Evolutionary conservation across 768 basidiomycete species (phyloP), one percentile per base, ranked within the genome.

Genomic region (Collybiopsis luxurians): DNA sequence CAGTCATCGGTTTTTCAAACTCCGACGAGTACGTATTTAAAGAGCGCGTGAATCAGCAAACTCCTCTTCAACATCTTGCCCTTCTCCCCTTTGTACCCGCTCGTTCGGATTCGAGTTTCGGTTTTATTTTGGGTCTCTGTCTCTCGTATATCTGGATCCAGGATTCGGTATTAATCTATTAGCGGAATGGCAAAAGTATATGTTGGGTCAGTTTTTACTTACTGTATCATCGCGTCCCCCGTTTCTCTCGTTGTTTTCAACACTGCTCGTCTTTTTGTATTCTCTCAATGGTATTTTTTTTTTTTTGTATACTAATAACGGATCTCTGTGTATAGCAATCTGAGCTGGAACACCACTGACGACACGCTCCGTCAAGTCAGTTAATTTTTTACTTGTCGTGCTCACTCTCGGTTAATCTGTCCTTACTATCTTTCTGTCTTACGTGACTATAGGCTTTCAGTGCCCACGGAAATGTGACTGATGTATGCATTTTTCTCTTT

Each of bases 291-390:
- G 70, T 66, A 72, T 7, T 24, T 12, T 13, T 43, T 68, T 64
- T 67, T 68, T 67, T 67, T 13, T 74, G 73, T 73, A 67, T 74
- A 85, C 84, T 86, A 76, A 87, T 84, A 73, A 69, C 65, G 69
- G 72, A 77, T 75, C 74, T 74, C 69, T 64, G 72, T 73, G 70
- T 77, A 76, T 86, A 92, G 91, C 80, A 92, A 92, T 85, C 81
- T 92, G 82, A 92, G 89, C 83, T 93, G 91, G 91, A 90, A 89
- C 80, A 96, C 95, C 73, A 95, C 85, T 72, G 94, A 96, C 84
- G 94, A 96, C 40, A 83, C 84, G 56, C 82, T 97, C 64, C 87
- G 88, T 74, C 74, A 85, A 78, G 93, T 95, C 82, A 87, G 91
- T 90, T 82, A 75, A 75, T 69, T 73, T 69, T 71, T 63, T 63